Evolutionary conservation across 1,139 yeast species (phyloP).

Genomic region (Kazachstania sp.): DNA sequence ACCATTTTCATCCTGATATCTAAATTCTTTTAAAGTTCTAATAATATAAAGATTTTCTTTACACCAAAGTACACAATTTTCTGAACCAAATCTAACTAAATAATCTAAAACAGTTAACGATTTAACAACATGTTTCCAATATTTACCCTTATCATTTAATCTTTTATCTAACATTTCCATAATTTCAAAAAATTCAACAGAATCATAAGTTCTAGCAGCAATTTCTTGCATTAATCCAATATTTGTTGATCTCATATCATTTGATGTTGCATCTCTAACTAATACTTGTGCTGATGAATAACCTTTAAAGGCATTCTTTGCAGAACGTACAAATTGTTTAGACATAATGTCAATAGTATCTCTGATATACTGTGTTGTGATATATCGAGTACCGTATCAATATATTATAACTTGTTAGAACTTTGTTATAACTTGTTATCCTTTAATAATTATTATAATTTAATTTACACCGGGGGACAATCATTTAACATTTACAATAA

Average conservation of each 20-base stretch:
- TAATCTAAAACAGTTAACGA: slow-evolving; percentile 85
- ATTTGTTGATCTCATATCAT: slow-evolving; percentile 80
- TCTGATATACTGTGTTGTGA: no score
- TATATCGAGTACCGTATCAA: no score
- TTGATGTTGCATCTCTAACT: slow-evolving; percentile 90
- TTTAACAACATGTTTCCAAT: slow-evolving; percentile 96
- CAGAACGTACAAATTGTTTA: slow-evolving; percentile 62
- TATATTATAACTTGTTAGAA: no score
- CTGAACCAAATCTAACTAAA: slow-evolving; percentile 79
- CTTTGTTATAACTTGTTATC: no score
- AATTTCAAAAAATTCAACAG: slow-evolving; percentile 74
- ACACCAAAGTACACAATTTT: slow-evolving; percentile 89
- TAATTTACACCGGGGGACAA: no score
- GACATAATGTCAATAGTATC: no score
- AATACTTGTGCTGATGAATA: slow-evolving; percentile 79
- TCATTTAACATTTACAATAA: no score
- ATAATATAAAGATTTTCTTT: slow-evolving; percentile 82
- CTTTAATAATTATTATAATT: no score
- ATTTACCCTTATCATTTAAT: slow-evolving; percentile 91
- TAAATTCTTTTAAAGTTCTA: slow-evolving; percentile 87
- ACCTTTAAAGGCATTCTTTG: slow-evolving; percentile 91
- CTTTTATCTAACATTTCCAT: slow-evolving; percentile 95
- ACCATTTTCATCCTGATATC: slow-evolving; percentile 70
- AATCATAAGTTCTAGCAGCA: slow-evolving; percentile 63
- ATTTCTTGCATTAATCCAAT: slow-evolving; percentile 79